Base-by-base conservation (phyloP, 352 stramenopile species). In the Phytophthora macrochlamydospora region DNA sequence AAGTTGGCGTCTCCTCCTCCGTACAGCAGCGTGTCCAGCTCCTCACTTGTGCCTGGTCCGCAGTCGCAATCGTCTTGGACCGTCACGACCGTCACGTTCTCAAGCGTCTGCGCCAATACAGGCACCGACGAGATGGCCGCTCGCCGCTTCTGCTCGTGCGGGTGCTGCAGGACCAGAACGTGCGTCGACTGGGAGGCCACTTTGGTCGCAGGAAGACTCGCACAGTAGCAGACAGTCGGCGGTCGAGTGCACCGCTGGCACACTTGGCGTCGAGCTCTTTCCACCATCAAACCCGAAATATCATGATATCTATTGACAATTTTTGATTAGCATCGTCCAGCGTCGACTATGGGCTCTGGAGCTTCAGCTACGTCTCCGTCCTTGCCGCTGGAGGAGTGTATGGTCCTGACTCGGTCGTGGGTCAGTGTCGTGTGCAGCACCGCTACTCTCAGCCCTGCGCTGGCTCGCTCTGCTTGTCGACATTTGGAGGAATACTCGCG, bases 61-160 rank as follows among this genome's bases (percentile, higher is more conserved):
- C 64, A 62, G 49, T 81, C 69, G 38, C 62, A 71, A 29, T 58
- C 50, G 9, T 83, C 73, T 3, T 67, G 37, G 8, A 90, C 69
- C 0, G 72, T 66, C 14, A 89, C 67, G 38, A 91, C 56, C n/a
- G 57, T 65, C 42, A 74, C 63, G 29, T 57, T 53, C 31, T 68
- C 31, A 4, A 93, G 64, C 31, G 82, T 83, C 9, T 84, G 72
- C 33, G 75, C n/a, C 48, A 93, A 62, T 40, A 93, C 71, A 3
- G 84, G 82, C 18, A 93, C 81, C 3, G 84, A 91, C 38, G 80
- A 90, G 65, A 93, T 88, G 2, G 82, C 75, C 11, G 73, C 73
- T 4, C 84, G 80, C 38, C 76, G 76, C 29, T 61, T 67, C 56
- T 80, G 80, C 59, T 93, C 84, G 49, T 86, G 76, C 52, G 57